Base-by-base conservation (phyloP, 202 grass and related monocot genomes). In the Miscanthus sacchariflorus region DNA sequence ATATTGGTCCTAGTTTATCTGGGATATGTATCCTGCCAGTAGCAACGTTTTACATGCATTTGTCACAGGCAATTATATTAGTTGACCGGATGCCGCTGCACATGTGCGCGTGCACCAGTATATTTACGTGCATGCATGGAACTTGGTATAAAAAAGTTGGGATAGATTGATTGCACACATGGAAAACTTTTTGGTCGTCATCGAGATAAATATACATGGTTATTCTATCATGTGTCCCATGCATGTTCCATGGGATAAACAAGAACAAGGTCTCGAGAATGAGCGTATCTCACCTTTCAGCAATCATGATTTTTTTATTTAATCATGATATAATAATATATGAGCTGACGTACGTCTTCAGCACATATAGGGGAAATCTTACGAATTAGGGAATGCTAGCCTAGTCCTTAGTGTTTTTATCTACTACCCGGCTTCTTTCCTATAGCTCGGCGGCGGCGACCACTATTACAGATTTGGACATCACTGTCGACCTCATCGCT, bases 211-310 rank as follows among this genome's bases (percentile, higher is more conserved):
- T 50, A 50, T 50, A 15, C 9, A 12, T 38, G 6, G 42, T 73
- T 89, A 80, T 56, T 69, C 46, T 12, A 65, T n/a, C 56, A 24
- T 85, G 6, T 61, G 36, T 17, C 43, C 24, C 25, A 43, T 23
- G 14, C 1, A 19, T 7, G 15, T 67, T 75, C 36, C 56, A 81
- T 63, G 36, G 36, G 38, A 50, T 70, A 77, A 63, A 85, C 48
- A 70, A 46, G 35, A 50, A 19, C 36, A 36, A 42, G n/a, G 38
- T 42, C 30, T 50, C 42, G n/a, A 50, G 21, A 42, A 76, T 12
- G 23, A 61, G 25, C 36, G 63, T 70, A 70, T 77, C 73, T 77
- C 18, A 77, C 48, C 9, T 76, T 82, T 52, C 36, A 36, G 36
- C 36, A 5, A 23, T 19, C 2, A 36, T 36, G 36, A 36, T 36